Evolutionary conservation across 495 filamentous ascomycete species (phyloP).

Genomic region (Aeminium ludgeri): DNA sequence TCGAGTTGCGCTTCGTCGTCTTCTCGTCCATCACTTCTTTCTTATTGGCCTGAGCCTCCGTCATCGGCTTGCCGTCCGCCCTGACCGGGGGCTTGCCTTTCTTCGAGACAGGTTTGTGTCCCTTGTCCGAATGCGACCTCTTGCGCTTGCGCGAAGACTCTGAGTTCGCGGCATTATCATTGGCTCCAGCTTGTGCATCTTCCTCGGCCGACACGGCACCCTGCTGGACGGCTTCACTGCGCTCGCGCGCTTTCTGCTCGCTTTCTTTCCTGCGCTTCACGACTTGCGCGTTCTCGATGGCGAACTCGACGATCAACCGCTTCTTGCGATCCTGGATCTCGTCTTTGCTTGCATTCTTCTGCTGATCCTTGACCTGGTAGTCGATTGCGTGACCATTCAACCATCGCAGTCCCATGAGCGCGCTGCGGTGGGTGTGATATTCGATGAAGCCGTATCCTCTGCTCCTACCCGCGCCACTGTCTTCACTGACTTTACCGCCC

Average conservation of each 20-base stretch:
- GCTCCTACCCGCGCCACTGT: slow-evolving; percentile 56
- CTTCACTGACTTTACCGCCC: slow-evolving; percentile 63
- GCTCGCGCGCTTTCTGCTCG: slow-evolving; percentile 43
- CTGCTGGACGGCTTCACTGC: slow-evolving; percentile 19
- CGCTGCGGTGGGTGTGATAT: slow-evolving; percentile 83
- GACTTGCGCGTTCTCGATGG: slow-evolving; percentile 95
- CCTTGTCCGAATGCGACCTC: background rate
- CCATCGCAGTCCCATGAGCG: slow-evolving; percentile 87
- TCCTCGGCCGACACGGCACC: slow-evolving; percentile 7
- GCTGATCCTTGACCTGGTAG: slow-evolving; percentile 22
- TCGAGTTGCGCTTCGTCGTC: slow-evolving; percentile 41
- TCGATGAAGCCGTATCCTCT: slow-evolving; percentile 96
- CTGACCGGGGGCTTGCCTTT: background rate
- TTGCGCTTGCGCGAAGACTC: slow-evolving; percentile 4
- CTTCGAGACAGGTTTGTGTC: background rate
- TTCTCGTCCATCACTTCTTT: slow-evolving; percentile 32
- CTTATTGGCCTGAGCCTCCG: background rate
- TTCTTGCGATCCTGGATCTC: slow-evolving; percentile 44
- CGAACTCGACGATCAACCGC: slow-evolving; percentile 87
- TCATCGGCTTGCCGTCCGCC: background rate
- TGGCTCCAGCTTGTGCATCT: background rate
- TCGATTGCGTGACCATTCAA: slow-evolving; percentile 69
- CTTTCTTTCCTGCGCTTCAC: slow-evolving; percentile 58
- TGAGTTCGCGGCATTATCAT: background rate
- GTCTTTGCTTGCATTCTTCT: slow-evolving; percentile 24